Conservation (phyloP, 768 basidiomycete genomes). For the Panellus pusillus region DNA sequence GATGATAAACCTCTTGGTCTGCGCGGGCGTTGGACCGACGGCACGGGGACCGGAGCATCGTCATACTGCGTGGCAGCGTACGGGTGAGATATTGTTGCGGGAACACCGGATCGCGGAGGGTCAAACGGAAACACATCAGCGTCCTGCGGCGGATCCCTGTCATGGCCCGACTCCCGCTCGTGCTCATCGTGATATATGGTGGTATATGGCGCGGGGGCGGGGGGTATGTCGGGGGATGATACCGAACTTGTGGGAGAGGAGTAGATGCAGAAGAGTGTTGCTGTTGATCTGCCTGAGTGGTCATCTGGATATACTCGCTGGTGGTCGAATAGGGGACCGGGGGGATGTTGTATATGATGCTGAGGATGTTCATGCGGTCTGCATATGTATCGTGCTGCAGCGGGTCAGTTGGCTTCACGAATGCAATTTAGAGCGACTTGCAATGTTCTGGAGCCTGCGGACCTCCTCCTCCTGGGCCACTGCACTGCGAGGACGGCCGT, state of each 20-base stretch:
- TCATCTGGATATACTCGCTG: slow-evolving; percentile 38
- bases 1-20: slow-evolving; percentile 52
- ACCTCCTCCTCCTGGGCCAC: slow-evolving; percentile 94
- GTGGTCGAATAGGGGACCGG: slow-evolving; percentile 67
- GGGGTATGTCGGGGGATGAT: slow-evolving; percentile 3
- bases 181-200: neutral
- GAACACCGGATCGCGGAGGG: slow-evolving; percentile 25
- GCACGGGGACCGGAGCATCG: slow-evolving; percentile 29
- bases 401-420: slow-evolving; percentile 10
- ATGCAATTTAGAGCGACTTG: slow-evolving; percentile 44
- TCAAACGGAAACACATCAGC: slow-evolving; percentile 29
- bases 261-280: too few species aligned
- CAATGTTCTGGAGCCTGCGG: slow-evolving; percentile 81
- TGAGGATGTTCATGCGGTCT: slow-evolving; percentile 91
- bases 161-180: slow-evolving; percentile 1
- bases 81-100: slow-evolving; percentile 37
- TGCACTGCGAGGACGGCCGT: slow-evolving; percentile 69
- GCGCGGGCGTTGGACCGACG: slow-evolving; percentile 27
- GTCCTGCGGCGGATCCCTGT: neutral
- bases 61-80: slow-evolving; percentile 51
- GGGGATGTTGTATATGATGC: slow-evolving; percentile 85
- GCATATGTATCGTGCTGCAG: slow-evolving; percentile 91
- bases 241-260: too few species aligned
- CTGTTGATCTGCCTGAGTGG: too few species aligned
- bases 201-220: slow-evolving; percentile 9